Conservation (phyloP, 2,329 filamentous ascomycete species). For the Cladosporium oxysporum region DNA sequence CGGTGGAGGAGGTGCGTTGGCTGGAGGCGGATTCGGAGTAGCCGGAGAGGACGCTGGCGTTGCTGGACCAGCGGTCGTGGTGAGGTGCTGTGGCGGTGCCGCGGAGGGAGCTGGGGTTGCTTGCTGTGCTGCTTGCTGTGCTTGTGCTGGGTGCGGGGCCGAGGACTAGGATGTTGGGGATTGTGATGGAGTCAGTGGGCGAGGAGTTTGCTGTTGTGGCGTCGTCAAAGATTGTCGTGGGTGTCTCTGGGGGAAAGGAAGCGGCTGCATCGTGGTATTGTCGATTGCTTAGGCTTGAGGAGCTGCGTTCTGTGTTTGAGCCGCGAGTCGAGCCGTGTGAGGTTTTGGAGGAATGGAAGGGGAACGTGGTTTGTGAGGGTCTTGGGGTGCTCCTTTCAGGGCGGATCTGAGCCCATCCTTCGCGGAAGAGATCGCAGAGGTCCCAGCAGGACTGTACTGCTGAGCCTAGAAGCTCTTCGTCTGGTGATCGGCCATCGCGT, state of each 20-base stretch:
- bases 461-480: conserved; percentile 82
- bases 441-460: conserved; percentile 95
- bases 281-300: conserved; percentile 49
- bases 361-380: conserved; percentile 75
- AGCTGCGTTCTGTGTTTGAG: conserved; percentile 37
- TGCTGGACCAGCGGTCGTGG: conserved; percentile 78
- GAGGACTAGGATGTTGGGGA: conserved; percentile 86
- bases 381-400: conserved; percentile 84
- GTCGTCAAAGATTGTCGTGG: conserved; percentile 93
- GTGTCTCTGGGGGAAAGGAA: conserved; percentile 72
- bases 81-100: conserved; percentile 52
- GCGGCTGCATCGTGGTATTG: conserved; percentile 46
- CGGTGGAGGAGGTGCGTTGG: conserved; percentile 70
- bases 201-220: conserved; percentile 71
- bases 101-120: conserved; percentile 24
- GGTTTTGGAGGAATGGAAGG: conserved; percentile 33
- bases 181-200: conserved; percentile 68
- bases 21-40: conserved; percentile 68
- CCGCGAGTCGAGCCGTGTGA: conserved; percentile 25
- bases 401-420: conserved; percentile 86
- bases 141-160: conserved; percentile 59
- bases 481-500: conserved; percentile 69
- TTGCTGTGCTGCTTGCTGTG: conserved; percentile 26
- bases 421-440: conserved; percentile 86
- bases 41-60: conserved; percentile 70